These are phyloP conservation scores for Apiospora kogelbergensis DNA, from an alignment of 2,329 filamentous ascomycete species.

Conservation along the genomic window DNA sequence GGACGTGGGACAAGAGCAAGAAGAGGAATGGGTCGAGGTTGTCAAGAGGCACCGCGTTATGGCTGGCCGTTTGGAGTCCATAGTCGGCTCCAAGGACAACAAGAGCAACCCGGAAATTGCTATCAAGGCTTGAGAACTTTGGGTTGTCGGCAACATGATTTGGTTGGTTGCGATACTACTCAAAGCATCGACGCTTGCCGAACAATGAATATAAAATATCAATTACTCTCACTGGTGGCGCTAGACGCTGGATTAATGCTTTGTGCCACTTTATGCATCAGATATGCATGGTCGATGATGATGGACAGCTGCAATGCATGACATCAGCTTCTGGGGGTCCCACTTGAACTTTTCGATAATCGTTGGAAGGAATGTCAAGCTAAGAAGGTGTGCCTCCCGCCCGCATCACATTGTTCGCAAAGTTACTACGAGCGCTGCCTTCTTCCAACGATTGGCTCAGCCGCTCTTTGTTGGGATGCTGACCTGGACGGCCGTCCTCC, in stretches of 20 bases:
- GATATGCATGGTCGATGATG: background rate
- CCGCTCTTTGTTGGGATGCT: background rate
- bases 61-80: conserved; percentile 74
- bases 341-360: background rate
- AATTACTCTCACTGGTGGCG: background rate
- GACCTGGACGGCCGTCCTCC: background rate
- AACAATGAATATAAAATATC: background rate
- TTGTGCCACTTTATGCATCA: background rate
- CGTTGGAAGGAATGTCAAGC: background rate
- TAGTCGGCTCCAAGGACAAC: conserved; percentile 54
- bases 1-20: conserved; percentile 42
- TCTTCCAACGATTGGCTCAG: background rate
- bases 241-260: too few species aligned
- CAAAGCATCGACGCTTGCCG: background rate
- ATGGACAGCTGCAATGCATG: background rate
- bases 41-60: conserved; percentile 85
- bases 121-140: conserved; percentile 15
- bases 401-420: background rate
- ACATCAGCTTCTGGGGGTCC: background rate
- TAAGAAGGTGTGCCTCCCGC: background rate
- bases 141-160: background rate
- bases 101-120: conserved; percentile 21
- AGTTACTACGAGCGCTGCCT: conserved; percentile 1
- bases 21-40: conserved; percentile 81
- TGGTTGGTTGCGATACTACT: background rate